Percentiles rank a stretch among this genome's conserved stretches.
These are phyloP conservation scores for Petunia axillaris DNA, from an alignment of 257 asterid genomes.

Conservation along the genomic window DNA sequence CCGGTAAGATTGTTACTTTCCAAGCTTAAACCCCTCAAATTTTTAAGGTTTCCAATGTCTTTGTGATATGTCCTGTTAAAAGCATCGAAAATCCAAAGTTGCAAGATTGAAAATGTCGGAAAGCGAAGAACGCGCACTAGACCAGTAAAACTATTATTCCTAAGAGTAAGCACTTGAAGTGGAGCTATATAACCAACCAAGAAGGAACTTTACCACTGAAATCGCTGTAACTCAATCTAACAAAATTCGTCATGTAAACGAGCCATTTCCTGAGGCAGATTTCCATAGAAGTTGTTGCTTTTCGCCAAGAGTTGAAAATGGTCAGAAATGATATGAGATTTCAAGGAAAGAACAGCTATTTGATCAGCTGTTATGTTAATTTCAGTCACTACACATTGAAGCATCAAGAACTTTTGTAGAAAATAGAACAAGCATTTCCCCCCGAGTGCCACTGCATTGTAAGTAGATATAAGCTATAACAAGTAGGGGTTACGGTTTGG, in stretches of 20 bases:
- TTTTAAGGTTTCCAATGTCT: conserved; percentile 20
- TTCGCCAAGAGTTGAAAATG: conserved; percentile 14
- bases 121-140: conserved; percentile 18
- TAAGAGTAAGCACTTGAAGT: conserved; percentile 7
- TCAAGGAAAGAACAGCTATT: conserved; percentile 18
- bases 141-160: conserved; percentile 18
- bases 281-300: conserved; percentile 21
- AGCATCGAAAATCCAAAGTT: conserved; percentile 7
- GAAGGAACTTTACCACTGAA: conserved; percentile 21
- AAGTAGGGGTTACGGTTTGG: too few relatives aligned
- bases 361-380: conserved; percentile 28
- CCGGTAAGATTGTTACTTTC: conserved; percentile 20
- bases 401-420: not conserved
- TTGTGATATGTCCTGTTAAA: conserved; percentile 1
- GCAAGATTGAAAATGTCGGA: conserved; percentile 10
- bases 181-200: conserved; percentile 2
- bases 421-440: not conserved
- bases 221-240: not conserved
- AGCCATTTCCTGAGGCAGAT: conserved; percentile 13
- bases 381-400: conserved; percentile 1
- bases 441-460: not conserved
- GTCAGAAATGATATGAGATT: conserved; percentile 21
- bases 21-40: not conserved
- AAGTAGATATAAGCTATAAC: not conserved
- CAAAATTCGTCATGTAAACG: conserved; percentile 4